Base-by-base conservation (phyloP, 73 alveolate genomes). In the Diophrys appendiculata region DNA sequence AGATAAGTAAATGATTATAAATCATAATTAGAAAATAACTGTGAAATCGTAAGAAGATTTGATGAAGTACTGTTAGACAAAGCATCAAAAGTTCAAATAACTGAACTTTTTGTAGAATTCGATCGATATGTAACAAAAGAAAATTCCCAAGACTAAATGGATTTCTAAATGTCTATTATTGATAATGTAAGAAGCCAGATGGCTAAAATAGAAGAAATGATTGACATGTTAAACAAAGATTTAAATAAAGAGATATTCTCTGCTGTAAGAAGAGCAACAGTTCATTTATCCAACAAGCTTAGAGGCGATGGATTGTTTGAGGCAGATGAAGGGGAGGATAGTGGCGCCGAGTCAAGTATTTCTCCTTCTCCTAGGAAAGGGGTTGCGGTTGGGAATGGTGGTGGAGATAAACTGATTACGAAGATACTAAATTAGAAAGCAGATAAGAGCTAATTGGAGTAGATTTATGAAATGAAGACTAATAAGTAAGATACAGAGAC, bases 211-310 rank as follows among this genome's bases (percentile, higher is more conserved):
- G 71, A 76, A 65, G 77, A 64, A n/a, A 29, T 29, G 34, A 18
- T 76, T 29, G 73, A 76, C 3, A 76, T 29, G 27, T 32, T 76
- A 0, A 53, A 56, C 28, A 31, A 76, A 23, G 73, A 64, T 8
- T 29, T 76, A 1, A 76, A 64, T 65, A 64, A 64, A 54, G 92
- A 84, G 22, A 84, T 84, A 11, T 84, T 64, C 67, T n/a, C 80
- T 18, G 87, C 92, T 27, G 92, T 84, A 1, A 52, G 87, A 18
- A 65, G 80, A 69, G 92, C 92, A 1, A 84, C 92, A 0, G 2
- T 13, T 23, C 87, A 76, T 33, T 33, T 84, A 64, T 64, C 86
- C 3, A 83, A 83, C n/a, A n/a, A n/a, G n/a, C n/a, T n/a, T n/a
- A n/a, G n/a, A n/a, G n/a, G n/a, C n/a, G n/a, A n/a, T n/a, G n/a